Base-by-base conservation (phyloP, 179 eudicot species). In the Beta macrorhiza region DNA sequence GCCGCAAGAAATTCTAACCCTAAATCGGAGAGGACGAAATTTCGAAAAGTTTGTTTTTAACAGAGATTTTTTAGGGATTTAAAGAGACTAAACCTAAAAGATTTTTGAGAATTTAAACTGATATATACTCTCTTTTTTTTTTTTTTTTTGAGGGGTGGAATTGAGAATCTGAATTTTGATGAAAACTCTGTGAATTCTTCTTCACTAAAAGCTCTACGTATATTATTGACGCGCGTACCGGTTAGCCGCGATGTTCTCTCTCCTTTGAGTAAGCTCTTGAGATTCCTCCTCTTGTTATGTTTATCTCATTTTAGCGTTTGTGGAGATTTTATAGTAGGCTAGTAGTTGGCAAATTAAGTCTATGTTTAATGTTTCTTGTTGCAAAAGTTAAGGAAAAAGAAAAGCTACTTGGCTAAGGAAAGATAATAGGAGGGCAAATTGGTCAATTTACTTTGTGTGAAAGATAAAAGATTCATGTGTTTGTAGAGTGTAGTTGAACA, bases 361-460 rank as follows among this genome's bases (percentile, higher is more conserved):
- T 2, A 37, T 37, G 22, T 37, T 11, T 68, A 2, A 10, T 45
- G 78, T 82, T 42, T 82, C 84, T 78, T 82, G 14, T 78, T 62
- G 42, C 42, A 74, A 72, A 82, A 82, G 84, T 37, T 29, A 9
- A 49, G 0, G 9, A 1, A 49, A 6, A 5, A 49, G 53, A 78
- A 49, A 77, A 4, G 12, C 67, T 51, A 72, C 81, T 49, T 14
- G 55, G 74, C 84, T 82, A 82, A 82, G 84, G 67, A 82, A 82
- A 14, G 67, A 52, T 2, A 4, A 61, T 32, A 4, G 4, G 52
- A 2, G 79, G 47, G 57, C 1, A 47, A 5, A 22, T 77, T 62
- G n/a, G 68, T 44, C 57, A 17, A 5, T 51, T 57, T 37, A 37
- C 14, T 57, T 6, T 25, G 25, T 25, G 25, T 25, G 25, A 25